phyloP scores from a whole-genome alignment of 441 rosid genomes.

The Breynia disticha region DNA sequence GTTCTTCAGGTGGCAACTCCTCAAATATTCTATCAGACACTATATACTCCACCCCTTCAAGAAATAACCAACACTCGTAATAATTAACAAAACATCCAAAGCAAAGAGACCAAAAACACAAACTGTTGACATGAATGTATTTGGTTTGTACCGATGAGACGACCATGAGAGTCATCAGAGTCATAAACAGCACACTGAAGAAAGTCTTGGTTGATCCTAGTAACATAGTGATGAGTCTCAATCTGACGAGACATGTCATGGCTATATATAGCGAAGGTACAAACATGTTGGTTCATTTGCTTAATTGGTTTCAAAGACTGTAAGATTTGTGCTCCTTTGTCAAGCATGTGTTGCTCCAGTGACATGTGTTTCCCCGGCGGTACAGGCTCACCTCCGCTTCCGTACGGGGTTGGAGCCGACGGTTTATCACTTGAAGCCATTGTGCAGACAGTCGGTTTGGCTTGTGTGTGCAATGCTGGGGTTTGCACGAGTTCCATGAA shows the following conservation, averaged over 20 bases:
- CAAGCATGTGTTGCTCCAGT: constrained; percentile 31
- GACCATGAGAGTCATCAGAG: constrained; percentile 38
- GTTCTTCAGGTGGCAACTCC: constrained; percentile 50
- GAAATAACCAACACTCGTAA: background rate
- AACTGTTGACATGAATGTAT: too few species aligned
- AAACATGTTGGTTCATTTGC: constrained; percentile 40
- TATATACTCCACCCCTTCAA: constrained; percentile 62
- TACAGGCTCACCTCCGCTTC: constrained; percentile 11
- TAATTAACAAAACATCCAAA: too few species aligned
- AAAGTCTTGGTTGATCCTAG: constrained; percentile 58
- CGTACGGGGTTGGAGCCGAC: constrained; percentile 29
- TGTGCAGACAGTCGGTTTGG: too few species aligned
- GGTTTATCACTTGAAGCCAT: constrained; percentile 47
- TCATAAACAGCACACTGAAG: constrained; percentile 73
- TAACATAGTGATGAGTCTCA: constrained; percentile 54
- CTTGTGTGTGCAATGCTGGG: too few species aligned
- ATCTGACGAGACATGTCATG: constrained; percentile 68
- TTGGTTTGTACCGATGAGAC: constrained; percentile 78
- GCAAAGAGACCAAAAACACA: too few species aligned
- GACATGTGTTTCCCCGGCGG: constrained; percentile 41
- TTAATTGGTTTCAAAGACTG: constrained; percentile 54
- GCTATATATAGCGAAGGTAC: too few species aligned
- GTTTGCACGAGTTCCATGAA: background rate
- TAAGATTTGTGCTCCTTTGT: constrained; percentile 45
- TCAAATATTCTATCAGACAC: constrained; percentile 53